Evolutionary conservation across 2,329 filamentous ascomycete genomes (phyloP).

Genomic region (Diaporthe batatas): DNA sequence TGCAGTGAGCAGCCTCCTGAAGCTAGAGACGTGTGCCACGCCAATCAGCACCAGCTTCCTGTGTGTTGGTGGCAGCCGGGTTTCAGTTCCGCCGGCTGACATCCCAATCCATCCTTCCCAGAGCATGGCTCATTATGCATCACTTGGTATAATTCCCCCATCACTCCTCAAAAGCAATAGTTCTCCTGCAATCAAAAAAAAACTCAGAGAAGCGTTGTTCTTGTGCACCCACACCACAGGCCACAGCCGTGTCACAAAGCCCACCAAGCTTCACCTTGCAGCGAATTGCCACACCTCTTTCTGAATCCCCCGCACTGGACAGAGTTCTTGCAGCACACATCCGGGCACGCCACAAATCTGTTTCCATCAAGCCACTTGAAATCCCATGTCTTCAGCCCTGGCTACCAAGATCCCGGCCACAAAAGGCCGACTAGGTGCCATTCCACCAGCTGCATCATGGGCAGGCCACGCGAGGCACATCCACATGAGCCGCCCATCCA

Average conservation of each 20-base stretch:
- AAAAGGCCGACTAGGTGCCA: background rate
- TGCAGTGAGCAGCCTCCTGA: background rate
- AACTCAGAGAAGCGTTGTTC: too few species aligned
- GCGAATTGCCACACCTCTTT: background rate
- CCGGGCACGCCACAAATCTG: background rate
- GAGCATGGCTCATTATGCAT: background rate
- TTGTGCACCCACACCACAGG: background rate
- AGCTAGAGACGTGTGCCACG: background rate
- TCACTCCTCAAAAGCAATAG: background rate
- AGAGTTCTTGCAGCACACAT: background rate
- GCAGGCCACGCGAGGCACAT: background rate
- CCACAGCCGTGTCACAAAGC: too few species aligned
- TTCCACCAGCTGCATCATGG: background rate
- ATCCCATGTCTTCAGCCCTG: background rate
- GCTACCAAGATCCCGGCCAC: background rate
- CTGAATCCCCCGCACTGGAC: background rate
- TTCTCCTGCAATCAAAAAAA: too few species aligned
- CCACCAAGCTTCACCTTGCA: background rate
- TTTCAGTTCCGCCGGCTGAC: background rate
- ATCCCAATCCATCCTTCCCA: too few species aligned
- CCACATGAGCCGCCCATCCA: background rate
- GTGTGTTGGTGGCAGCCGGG: background rate
- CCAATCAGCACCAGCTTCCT: background rate
- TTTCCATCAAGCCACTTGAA: too few species aligned
- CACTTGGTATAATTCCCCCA: background rate